Evolutionary conservation across 805 yeast genomes (phyloP).

Genomic region (Phaffomyces antillensis): DNA sequence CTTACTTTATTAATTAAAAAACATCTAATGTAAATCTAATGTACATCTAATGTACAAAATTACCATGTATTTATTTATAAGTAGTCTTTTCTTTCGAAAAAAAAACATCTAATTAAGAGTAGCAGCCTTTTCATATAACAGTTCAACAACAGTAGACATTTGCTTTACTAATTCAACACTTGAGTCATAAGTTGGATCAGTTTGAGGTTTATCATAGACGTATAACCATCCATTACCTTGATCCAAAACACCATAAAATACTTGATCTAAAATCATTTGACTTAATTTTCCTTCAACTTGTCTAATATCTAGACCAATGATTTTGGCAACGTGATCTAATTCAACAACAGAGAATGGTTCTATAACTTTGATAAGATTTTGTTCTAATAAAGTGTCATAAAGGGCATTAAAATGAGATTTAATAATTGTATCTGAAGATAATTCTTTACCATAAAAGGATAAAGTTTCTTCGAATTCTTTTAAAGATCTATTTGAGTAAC

Average conservation of each 20-base stretch:
- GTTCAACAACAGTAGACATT: slow-evolving; percentile 82
- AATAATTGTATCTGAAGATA: slow-evolving; percentile 80
- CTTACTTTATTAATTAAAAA: background rate
- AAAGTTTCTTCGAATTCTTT: slow-evolving; percentile 86
- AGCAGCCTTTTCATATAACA: slow-evolving; percentile 89
- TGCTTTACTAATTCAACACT: slow-evolving; percentile 81
- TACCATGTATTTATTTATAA: too few species aligned
- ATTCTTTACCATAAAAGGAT: slow-evolving; percentile 60
- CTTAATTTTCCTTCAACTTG: slow-evolving; percentile 92
- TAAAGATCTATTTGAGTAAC: slow-evolving; percentile 83
- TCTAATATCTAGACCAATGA: slow-evolving; percentile 78
- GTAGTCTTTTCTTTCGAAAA: background rate
- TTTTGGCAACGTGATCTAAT: slow-evolving; percentile 76
- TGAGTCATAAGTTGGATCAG: slow-evolving; percentile 83
- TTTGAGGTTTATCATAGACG: slow-evolving; percentile 81
- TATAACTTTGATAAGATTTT: slow-evolving; percentile 86
- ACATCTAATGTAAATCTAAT: too few species aligned
- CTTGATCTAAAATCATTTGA: slow-evolving; percentile 93
- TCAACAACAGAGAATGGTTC: slow-evolving; percentile 98
- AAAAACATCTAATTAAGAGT: slow-evolving; percentile 47
- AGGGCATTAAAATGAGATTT: slow-evolving; percentile 88
- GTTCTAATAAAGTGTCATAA: slow-evolving; percentile 88
- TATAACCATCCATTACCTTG: slow-evolving; percentile 98
- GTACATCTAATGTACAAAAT: too few species aligned
- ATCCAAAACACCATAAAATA: slow-evolving; percentile 93